Evolutionary conservation across 129 eudicot species (phyloP), one percentile per base, ranked within the genome.

Genomic region (Gnaphalium uliginosum): DNA sequence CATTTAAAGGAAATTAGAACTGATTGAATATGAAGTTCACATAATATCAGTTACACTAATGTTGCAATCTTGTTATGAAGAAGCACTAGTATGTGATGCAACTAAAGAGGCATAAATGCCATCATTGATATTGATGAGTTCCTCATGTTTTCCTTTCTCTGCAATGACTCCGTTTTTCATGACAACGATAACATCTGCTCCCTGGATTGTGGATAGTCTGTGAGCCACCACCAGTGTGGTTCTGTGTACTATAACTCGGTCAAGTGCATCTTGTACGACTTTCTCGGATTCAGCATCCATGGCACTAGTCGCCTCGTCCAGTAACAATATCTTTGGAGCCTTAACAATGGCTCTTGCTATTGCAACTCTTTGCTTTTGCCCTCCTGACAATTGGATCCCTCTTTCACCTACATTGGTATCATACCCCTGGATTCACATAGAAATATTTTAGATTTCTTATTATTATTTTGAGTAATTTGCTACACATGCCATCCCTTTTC

Each of bases 241-340:
- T 51, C 79, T 41, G 24, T 75, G 15, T 43, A 61, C 63, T 33
- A 75, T 75, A 8, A 75, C 79, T 22, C 23, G 4, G 2, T 75
- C 71, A 53, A 75, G 69, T 22, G 79, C 79, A 23, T 61, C 79
- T 48, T 75, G 79, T 21, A 75, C 79, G 59, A 74, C 78, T 6
- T 66, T 74, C n/a, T 74, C 78, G 3, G 78, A 74, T 59, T 74
- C 78, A 21, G 70, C 78, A 60, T 74, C 78, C 14, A 74, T 19
- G 18, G 78, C 60, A 60, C 78, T 74, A 1, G 78, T 74, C 0
- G 78, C 69, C n/a, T 72, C 76, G 17, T 72, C 76, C 11, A 72
- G 67, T 29, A 72, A 41, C 39, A 57, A 33, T 56, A 74, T 74
- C 70, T 74, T 74, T 13, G 78, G 78, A 74, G 41, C 30, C 19